These are phyloP conservation scores for Penicillium crystallinum DNA, from an alignment of 495 filamentous ascomycete genomes.

Conservation along the genomic window DNA sequence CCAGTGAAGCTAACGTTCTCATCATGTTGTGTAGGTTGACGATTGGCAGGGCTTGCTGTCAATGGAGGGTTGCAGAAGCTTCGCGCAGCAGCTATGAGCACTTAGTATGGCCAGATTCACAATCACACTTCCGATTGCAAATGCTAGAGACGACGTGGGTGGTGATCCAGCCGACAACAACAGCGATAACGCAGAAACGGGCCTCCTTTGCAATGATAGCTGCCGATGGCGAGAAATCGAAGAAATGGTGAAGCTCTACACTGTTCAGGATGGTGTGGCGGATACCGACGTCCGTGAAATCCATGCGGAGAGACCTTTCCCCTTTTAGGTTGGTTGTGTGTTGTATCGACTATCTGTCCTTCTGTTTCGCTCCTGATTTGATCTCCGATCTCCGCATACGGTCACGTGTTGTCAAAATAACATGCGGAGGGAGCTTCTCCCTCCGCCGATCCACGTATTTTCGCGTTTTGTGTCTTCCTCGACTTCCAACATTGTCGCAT, in stretches of 20 bases:
- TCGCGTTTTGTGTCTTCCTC: not conserved
- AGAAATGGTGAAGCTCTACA: constrained; percentile 41
- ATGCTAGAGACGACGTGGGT: constrained; percentile 40
- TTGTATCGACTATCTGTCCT: constrained; percentile 23
- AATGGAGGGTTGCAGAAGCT: not conserved
- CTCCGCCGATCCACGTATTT: not conserved
- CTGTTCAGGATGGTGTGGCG: constrained; percentile 44
- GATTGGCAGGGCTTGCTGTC: not conserved
- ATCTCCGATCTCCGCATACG: constrained; percentile 22
- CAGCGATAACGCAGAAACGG: constrained; percentile 43
- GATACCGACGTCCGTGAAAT: constrained; percentile 47
- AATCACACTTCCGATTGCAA: constrained; percentile 31
- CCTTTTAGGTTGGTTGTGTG: not conserved
- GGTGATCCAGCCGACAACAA: constrained; percentile 48
- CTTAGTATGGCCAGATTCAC: constrained; percentile 13
- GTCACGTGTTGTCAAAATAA: not conserved
- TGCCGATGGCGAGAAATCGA: constrained; percentile 45
- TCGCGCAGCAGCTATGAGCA: constrained; percentile 1
- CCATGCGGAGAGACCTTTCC: constrained; percentile 30
- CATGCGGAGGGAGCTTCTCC: constrained; percentile 13
- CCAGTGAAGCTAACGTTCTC: constrained; percentile 33
- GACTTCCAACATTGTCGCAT: not conserved
- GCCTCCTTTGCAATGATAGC: constrained; percentile 41
- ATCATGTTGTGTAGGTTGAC: constrained; percentile 31
- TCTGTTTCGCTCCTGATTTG: constrained; percentile 21